Percentiles rank a stretch among this genome's conserved stretches.
These are phyloP conservation scores for Achaetomiella virescens DNA, from an alignment of 495 filamentous ascomycete species.

Conservation along the genomic window DNA sequence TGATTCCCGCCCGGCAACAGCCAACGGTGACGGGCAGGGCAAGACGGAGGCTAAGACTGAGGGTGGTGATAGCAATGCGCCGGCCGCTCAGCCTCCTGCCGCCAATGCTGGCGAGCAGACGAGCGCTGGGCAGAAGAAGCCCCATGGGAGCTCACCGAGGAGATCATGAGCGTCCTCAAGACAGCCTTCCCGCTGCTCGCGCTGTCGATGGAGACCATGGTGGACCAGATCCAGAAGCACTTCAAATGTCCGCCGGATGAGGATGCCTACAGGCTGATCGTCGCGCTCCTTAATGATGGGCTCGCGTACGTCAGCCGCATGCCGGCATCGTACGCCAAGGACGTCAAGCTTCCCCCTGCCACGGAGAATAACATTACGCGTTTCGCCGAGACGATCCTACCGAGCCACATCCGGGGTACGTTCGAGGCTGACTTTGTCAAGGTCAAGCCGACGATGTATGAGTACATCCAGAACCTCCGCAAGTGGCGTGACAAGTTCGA, in stretches of 20 bases:
- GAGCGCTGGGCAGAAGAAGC: constrained; percentile 54
- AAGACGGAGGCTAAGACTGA: constrained; percentile 39
- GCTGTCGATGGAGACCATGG: constrained; percentile 98
- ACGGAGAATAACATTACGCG: constrained; percentile 95
- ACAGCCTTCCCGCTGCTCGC: constrained; percentile 94
- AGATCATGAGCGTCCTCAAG: constrained; percentile 89
- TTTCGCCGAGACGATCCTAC: constrained; percentile 93
- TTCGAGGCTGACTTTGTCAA: constrained; percentile 95
- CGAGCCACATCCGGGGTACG: constrained; percentile 81
- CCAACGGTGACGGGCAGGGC: constrained; percentile 36
- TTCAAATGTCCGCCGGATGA: constrained; percentile 99
- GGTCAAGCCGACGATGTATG: constrained; percentile 89
- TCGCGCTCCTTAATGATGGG: constrained; percentile 91
- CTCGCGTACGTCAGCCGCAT: constrained; percentile 80
- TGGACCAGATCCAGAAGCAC: constrained; percentile 95
- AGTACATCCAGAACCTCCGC: constrained; percentile 95
- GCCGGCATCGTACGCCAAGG: constrained; percentile 77
- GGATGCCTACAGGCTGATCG: constrained; percentile 96
- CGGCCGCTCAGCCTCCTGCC: constrained; percentile 20
- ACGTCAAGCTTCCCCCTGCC: constrained; percentile 79
- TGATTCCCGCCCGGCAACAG: constrained; percentile 44
- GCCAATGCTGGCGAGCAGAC: constrained; percentile 29
- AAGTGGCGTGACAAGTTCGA: constrained; percentile 98
- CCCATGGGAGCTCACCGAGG: constrained; percentile 94
- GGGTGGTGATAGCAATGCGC: constrained; percentile 36